Evolutionary conservation across 2,329 filamentous ascomycete genomes (phyloP).

Genomic region (Neurospora sp.): DNA sequence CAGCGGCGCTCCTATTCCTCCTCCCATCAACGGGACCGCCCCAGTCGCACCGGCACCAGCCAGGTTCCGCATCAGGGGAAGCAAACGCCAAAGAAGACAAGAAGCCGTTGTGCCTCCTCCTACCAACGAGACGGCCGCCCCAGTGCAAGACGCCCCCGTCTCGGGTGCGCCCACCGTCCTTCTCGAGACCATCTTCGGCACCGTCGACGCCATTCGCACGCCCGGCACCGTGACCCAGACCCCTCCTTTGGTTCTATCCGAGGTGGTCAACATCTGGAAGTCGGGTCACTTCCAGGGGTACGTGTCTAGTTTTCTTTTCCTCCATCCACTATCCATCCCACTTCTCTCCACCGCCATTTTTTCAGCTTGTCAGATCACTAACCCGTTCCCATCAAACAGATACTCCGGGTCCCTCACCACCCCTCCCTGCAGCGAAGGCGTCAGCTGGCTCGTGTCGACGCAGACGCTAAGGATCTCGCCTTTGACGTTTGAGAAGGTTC

Average conservation of each 20-base stretch:
- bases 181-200: slow-evolving; percentile 37
- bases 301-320: slow-evolving; percentile 1
- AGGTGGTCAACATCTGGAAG: slow-evolving; percentile 28
- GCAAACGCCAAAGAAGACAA: neutral
- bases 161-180: slow-evolving; percentile 27
- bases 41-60: slow-evolving; percentile 2
- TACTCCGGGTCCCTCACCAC: slow-evolving; percentile 40
- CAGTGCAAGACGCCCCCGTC: slow-evolving; percentile 9
- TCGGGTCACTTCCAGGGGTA: slow-evolving; percentile 30
- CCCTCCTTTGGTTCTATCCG: slow-evolving; percentile 33
- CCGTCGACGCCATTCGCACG: slow-evolving; percentile 29
- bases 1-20: slow-evolving; percentile 2
- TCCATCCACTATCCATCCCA: neutral
- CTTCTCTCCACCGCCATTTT: neutral
- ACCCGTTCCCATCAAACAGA: slow-evolving; percentile 13
- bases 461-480: slow-evolving; percentile 29
- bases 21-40: slow-evolving; percentile 2
- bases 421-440: slow-evolving; percentile 38
- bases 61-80: slow-evolving; percentile 2
- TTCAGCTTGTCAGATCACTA: neutral
- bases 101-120: neutral
- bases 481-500: slow-evolving; percentile 28
- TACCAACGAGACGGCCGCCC: neutral
- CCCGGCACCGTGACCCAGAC: slow-evolving; percentile 33
- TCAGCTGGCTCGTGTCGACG: slow-evolving; percentile 38